phyloP scores from a whole-genome alignment of 306 rosid genomes.

The Elaeagnus macrophylla region DNA sequence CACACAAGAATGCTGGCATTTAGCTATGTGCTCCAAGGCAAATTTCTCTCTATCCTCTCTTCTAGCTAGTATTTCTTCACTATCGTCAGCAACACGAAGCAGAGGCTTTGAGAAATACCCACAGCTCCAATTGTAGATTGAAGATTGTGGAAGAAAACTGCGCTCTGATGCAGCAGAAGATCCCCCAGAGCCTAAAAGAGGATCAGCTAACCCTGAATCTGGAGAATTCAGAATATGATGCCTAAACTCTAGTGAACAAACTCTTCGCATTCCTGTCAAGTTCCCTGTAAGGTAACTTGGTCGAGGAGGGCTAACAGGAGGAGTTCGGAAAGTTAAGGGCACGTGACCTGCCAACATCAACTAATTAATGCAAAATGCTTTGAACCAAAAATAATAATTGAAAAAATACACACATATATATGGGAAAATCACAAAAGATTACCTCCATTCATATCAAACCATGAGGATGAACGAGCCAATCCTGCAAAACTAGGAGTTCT shows the following conservation, averaged over 20 bases:
- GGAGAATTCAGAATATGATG: conserved; percentile 79
- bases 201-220: conserved; percentile 89
- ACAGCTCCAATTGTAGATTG: conserved; percentile 92
- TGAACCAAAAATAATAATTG: no score
- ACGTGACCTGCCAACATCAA: conserved; percentile 56
- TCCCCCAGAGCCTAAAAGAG: conserved; percentile 73
- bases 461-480: conserved; percentile 83
- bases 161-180: conserved; percentile 57
- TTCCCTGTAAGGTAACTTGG: conserved; percentile 69
- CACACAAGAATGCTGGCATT: conserved; percentile 90
- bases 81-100: conserved; percentile 57
- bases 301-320: conserved; percentile 98
- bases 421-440: conserved; percentile 9
- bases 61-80: conserved; percentile 56
- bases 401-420: no score
- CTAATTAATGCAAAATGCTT: background rate
- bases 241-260: conserved; percentile 82
- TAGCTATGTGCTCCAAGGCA: conserved; percentile 79
- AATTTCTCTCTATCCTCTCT: conserved; percentile 88
- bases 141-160: conserved; percentile 84
- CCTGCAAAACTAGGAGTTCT: conserved; percentile 48
- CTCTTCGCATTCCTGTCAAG: conserved; percentile 87
- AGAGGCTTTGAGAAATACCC: conserved; percentile 94
- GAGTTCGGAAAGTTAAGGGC: conserved; percentile 87
- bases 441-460: conserved; percentile 99